Base-by-base conservation (phyloP, 1,284 basidiomycete genomes). In the Flammula alnicola region DNA sequence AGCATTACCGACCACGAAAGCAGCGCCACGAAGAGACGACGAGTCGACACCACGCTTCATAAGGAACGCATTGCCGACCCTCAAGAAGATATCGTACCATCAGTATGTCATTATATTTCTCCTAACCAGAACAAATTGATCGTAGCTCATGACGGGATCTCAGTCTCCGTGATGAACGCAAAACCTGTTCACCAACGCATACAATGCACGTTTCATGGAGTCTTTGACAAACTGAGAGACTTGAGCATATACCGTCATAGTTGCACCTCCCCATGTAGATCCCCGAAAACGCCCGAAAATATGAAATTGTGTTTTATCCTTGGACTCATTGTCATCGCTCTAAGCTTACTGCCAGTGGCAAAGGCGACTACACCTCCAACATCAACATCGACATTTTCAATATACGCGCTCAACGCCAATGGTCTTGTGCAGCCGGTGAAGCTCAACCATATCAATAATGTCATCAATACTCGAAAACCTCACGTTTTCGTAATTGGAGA, bases 321-420 rank as follows among this genome's bases (percentile, higher is more conserved):
- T 39, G 29, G 26, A 3, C 2, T 43, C 0, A 9, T 39, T 5
- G 1, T 29, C 7, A 10, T 48, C 20, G 23, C 31, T 27, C 10
- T 31, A n/a, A 11, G 23, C 35, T 2, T 33, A 7, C 4, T 47
- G 4, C 37, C n/a, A 10, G 14, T 29, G 10, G 39, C 39, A 4
- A 11, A 23, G n/a, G 41, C 45, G 4, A 17, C 33, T 6, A 19
- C 27, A 30, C 29, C 22, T 5, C 6, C 20, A 14, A 25, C 41
- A n/a, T 23, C 41, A 33, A 44, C 51, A 5, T 27, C 35, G 22
- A 44, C 51, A 0, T 33, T 53, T 4, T 44, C 51, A 16, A 49
- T 53, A 10, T 49, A 44, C 29, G 51, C 40, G 12, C 16, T 54
- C 3, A 54, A 54, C 35, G 52, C 35, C 2, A 50, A 51, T 35